Evolutionary conservation across 345 rosid species (phyloP).

Genomic region (Gossypium arboreum): DNA sequence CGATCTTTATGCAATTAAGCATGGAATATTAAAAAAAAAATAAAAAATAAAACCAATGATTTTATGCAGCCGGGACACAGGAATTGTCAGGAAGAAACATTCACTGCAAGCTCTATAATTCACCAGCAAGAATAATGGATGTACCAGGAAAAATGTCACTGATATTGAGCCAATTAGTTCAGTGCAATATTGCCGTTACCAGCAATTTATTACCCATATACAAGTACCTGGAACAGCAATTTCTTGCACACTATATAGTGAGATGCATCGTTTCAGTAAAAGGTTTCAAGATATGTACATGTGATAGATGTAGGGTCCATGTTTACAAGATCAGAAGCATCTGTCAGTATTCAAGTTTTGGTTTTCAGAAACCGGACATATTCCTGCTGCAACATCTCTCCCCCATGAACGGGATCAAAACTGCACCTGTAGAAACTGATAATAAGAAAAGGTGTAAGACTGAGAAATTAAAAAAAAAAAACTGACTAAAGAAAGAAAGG

Average conservation of each 20-base stretch:
- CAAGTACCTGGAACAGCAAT: neutral
- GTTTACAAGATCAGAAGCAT: slow-evolving; percentile 13
- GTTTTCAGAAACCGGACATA: slow-evolving; percentile 48
- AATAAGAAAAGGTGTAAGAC: neutral
- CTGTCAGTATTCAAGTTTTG: neutral
- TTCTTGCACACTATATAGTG: neutral
- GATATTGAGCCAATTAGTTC: neutral
- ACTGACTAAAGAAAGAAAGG: neutral
- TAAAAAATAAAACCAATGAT: neutral
- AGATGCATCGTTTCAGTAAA: neutral
- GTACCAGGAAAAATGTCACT: neutral
- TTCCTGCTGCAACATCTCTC: slow-evolving; percentile 63
- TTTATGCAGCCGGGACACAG: neutral
- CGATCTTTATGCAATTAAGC: neutral
- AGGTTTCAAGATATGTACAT: slow-evolving; percentile 3
- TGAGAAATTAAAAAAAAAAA: neutral
- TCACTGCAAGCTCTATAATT: neutral
- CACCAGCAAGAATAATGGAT: neutral
- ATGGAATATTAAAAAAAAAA: neutral
- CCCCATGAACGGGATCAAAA: slow-evolving; percentile 58
- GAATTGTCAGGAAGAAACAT: neutral
- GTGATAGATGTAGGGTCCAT: neutral
- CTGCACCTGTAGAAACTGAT: slow-evolving; percentile 65
- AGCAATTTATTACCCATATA: slow-evolving; percentile 3
- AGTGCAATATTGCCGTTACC: neutral